Evolutionary conservation across 2,329 filamentous ascomycete genomes (phyloP), one percentile per base, ranked within the genome.

Genomic region (Fusarium sp.): DNA sequence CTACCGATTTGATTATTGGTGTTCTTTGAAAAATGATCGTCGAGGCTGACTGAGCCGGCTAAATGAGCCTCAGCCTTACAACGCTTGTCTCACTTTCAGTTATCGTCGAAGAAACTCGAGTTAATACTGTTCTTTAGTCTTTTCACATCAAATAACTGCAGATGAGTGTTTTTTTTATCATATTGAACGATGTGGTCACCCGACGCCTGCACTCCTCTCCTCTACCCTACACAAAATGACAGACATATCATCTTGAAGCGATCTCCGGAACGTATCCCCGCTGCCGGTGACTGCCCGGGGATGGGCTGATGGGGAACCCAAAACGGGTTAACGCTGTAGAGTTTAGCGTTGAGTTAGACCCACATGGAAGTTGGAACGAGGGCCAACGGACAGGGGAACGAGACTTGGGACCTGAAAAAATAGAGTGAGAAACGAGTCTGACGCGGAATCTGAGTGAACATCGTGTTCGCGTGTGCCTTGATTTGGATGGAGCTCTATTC

Each of bases 341-440:
- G 57, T 30, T 50, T 74, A 72, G 68, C 47, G 48, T 54, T 22
- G 47, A 47, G 30, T 7, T 10, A 42, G 71, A 31, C 65, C 72
- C 71, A 74, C 64, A 74, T 72, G 38, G 39, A n/a, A n/a, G n/a
- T n/a, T n/a, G n/a, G n/a, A 12, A 71, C 65, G 72, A 68, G 70
- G 68, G 35, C 71, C 53, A 74, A 74, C 71, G 64, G 71, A 69
- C 71, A 74, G 71, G 71, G 71, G 68, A n/a, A 28, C 22, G 38
- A 39, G 44, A 44, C 26, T 39, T 54, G 70, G 66, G 64, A 72
- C 66, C 51, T 73, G 66, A 60, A 67, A 56, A 72, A 53, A 50
- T n/a, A 57, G 30, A 45, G 39, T 22, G 38, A 59, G 48, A 69
- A 48, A 61, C 56, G 58, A 73, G 70, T 59, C 58, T 51, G 61